Percentiles rank a stretch among this genome's conserved stretches.
Conservation (phyloP, 2,329 filamentous ascomycete genomes). For the Fusarium setosum region DNA sequence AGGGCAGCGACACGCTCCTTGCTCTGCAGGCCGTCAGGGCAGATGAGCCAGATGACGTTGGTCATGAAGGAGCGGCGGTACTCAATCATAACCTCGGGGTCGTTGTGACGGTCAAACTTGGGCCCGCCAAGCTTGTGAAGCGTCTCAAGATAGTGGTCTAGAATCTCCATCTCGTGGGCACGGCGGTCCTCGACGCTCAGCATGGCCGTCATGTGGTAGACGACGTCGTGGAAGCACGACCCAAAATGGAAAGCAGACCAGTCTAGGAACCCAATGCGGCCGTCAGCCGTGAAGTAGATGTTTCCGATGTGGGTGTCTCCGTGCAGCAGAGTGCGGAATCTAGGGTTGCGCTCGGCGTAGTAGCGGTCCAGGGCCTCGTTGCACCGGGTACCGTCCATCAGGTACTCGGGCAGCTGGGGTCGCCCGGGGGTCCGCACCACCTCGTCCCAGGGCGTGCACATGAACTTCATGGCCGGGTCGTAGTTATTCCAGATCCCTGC, state of each 20-base stretch:
- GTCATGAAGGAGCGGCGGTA: conserved; percentile 45
- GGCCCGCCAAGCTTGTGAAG: conserved; percentile 26
- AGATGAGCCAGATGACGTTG: conserved; percentile 40
- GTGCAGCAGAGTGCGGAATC: conserved; percentile 54
- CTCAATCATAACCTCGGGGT: conserved; percentile 36
- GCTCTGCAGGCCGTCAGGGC: conserved; percentile 43
- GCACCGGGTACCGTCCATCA: conserved; percentile 50
- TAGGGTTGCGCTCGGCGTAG: conserved; percentile 50
- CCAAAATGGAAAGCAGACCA: conserved; percentile 55
- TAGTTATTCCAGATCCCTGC: conserved; percentile 50
- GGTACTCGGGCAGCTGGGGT: conserved; percentile 49
- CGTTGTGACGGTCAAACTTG: conserved; percentile 28
- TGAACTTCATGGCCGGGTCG: conserved; percentile 50
- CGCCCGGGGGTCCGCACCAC: conserved; percentile 45
- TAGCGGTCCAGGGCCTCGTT: conserved; percentile 51
- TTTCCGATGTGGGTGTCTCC: conserved; percentile 58
- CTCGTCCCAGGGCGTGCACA: conserved; percentile 43
- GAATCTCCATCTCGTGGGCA: conserved; percentile 50
- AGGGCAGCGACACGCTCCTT: conserved; percentile 49
- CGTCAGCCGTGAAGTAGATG: conserved; percentile 52
- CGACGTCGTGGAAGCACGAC: conserved; percentile 56
- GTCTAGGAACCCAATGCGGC: conserved; percentile 53
- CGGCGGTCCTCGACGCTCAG: conserved; percentile 53
- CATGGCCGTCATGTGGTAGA: conserved; percentile 53
- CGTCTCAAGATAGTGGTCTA: conserved; percentile 34